A percentile compares a stretch with the other conserved stretches of the same genome.
Evolutionary conservation across 2,329 filamentous ascomycete genomes (phyloP).

Genomic region (Zalaria obscura): DNA sequence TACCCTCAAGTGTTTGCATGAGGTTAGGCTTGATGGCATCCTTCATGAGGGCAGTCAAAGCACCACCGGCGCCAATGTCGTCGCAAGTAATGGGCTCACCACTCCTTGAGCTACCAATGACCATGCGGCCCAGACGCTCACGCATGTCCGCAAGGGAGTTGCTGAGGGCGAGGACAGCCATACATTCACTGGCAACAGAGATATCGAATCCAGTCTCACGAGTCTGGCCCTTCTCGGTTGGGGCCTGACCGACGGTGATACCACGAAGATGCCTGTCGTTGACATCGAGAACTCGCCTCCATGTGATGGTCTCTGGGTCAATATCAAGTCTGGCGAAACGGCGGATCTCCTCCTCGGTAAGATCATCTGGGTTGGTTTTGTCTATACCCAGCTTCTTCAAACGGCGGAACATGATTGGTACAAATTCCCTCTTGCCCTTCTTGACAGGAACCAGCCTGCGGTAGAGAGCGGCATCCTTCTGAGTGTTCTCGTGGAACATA

Average conservation of each 20-base stretch:
- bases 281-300: conserved; percentile 89
- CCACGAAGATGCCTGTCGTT: conserved; percentile 90
- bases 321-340: conserved; percentile 92
- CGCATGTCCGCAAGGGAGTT: conserved; percentile 79
- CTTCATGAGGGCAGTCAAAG: conserved; percentile 87
- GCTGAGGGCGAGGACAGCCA: conserved; percentile 93
- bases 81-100: conserved; percentile 93
- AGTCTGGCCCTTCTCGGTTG: conserved; percentile 79
- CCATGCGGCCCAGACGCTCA: conserved; percentile 88
- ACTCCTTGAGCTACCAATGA: conserved; percentile 70
- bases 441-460: conserved; percentile 76
- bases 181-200: conserved; percentile 92
- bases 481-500: conserved; percentile 95
- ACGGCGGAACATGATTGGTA: conserved; percentile 81
- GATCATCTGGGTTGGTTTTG: conserved; percentile 82
- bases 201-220: conserved; percentile 94
- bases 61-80: conserved; percentile 84
- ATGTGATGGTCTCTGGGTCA: conserved; percentile 92
- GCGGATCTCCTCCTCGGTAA: conserved; percentile 77
- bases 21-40: conserved; percentile 98
- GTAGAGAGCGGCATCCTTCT: conserved; percentile 81
- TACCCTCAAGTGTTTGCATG: conserved; percentile 96
- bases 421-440: conserved; percentile 78
- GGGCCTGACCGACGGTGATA: conserved; percentile 74
- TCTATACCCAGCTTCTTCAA: conserved; percentile 91